Conservation (phyloP, 148 eudicot species). For the Heliosperma pusillum region DNA sequence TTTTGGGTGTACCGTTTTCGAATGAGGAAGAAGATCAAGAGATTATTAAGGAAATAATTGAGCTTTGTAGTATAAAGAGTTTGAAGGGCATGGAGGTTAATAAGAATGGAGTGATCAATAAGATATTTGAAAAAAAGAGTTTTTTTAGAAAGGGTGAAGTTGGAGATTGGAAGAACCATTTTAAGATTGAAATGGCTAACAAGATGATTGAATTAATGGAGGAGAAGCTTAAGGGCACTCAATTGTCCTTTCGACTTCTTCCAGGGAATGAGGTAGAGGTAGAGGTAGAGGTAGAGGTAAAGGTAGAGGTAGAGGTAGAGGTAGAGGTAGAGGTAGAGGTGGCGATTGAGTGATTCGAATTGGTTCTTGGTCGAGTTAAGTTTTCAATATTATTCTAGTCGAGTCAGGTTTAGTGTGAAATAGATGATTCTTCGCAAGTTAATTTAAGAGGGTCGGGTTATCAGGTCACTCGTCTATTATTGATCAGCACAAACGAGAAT, state of each 20-base stretch:
- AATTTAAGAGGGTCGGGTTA: too few relatives aligned
- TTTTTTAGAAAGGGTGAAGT: slow-evolving; percentile 17
- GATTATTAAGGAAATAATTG: background rate
- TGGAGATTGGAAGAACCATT: slow-evolving; percentile 14
- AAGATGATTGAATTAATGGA: slow-evolving; percentile 9
- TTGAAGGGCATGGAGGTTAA: slow-evolving; percentile 15
- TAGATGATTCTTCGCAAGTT: too few relatives aligned
- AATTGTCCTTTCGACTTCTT: slow-evolving; percentile 8
- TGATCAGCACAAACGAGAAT: too few relatives aligned
- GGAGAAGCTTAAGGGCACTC: slow-evolving; percentile 4
- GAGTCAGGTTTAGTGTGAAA: too few relatives aligned
- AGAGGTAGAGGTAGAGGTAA: background rate
- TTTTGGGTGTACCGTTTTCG: slow-evolving; percentile 9
- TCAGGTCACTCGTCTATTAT: too few relatives aligned
- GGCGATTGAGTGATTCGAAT: too few relatives aligned
- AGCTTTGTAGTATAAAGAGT: slow-evolving; percentile 8
- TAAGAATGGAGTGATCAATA: slow-evolving; percentile 13
- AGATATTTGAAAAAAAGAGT: slow-evolving; percentile 9
- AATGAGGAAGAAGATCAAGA: background rate
- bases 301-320: background rate
- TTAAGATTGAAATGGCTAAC: slow-evolving; percentile 1
- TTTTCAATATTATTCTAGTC: too few relatives aligned
- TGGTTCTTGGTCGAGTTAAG: too few relatives aligned
- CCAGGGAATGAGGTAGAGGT: background rate
- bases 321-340: too few relatives aligned